Evolutionary conservation across 2,329 filamentous ascomycete genomes (phyloP), one percentile per base, ranked within the genome.

Genomic region (Grosmannia huntii): DNA sequence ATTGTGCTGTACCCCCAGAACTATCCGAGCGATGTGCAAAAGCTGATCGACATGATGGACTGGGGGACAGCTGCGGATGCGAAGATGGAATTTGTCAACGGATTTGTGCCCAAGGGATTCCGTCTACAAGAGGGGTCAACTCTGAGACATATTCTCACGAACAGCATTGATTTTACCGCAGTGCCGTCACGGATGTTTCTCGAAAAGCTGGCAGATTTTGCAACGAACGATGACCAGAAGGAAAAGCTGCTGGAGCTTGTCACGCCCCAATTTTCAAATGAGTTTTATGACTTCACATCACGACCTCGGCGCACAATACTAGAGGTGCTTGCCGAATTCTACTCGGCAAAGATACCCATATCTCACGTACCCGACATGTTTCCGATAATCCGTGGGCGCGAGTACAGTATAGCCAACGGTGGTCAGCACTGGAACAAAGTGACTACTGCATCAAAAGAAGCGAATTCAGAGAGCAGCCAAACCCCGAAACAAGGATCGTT

Each of bases 221-320:
- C 90, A 2, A 72, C 75, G 0, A 81, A 95, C 65, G 69, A 75
- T 2, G 83, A 84, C 65, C 92, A 99, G 66, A 84, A 83, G 64
- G 87, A 94, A 61, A 83, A 92, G 2, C 80, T 99, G 0, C 71
- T 86, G 10, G 94, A 99, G 67, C 94, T 99, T 65, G 85, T 84
- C 1, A 81, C 87, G 65, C 83, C 89, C 0, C 80, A 87, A 52
- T 89, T 86, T 65, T 82, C 92, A 6, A 90, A 97, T 65, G 94
- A 99, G 65, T 85, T 96, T 58, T 97, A 89, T 73, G 92, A 99
- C 72, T 99, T 99, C 68, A 94, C 94, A 1, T 91, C 91, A 0
- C 84, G 94, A 10, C 89, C 92, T 0, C 85, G 90, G 38, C 85
- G 94, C 38, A 95, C 88, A 60, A 96, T 97, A 59, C 75, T 99